Conservation (phyloP, 2,329 filamentous ascomycete species). For the Tolypocladium cylindrosporum region DNA sequence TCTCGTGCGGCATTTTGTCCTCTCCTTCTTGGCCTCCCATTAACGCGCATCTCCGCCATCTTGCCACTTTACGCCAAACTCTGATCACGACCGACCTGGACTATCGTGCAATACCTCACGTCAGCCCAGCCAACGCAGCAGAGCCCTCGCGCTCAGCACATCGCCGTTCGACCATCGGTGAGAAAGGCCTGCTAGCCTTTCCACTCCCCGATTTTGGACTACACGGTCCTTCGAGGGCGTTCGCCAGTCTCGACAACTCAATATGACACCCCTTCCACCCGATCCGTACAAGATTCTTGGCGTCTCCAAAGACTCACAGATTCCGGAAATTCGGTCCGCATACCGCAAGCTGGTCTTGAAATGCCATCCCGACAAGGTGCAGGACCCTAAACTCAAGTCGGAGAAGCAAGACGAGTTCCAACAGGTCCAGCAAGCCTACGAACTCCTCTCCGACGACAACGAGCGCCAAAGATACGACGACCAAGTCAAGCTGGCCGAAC, state of each 20-base stretch:
- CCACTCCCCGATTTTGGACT: constrained; percentile 1
- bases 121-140: neutral
- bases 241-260: constrained; percentile 7
- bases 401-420: constrained; percentile 83
- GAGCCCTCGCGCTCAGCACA: neutral
- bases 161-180: neutral
- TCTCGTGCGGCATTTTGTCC: neutral
- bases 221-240: neutral
- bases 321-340: constrained; percentile 63
- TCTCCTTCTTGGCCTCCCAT: neutral
- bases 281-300: constrained; percentile 77
- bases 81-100: neutral
- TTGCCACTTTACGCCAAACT: neutral
- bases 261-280: constrained; percentile 42
- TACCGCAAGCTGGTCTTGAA: constrained; percentile 81
- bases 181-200: neutral
- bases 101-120: neutral
- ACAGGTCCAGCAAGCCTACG: constrained; percentile 85
- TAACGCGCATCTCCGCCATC: neutral
- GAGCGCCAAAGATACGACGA: constrained; percentile 71
- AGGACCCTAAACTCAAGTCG: constrained; percentile 65
- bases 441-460: constrained; percentile 71
- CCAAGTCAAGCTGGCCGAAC: constrained; percentile 54
- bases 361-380: constrained; percentile 86
- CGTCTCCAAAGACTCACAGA: constrained; percentile 60